Evolutionary conservation across 169 alveolate species (phyloP).

Genomic region (Plasmodium relictum): DNA sequence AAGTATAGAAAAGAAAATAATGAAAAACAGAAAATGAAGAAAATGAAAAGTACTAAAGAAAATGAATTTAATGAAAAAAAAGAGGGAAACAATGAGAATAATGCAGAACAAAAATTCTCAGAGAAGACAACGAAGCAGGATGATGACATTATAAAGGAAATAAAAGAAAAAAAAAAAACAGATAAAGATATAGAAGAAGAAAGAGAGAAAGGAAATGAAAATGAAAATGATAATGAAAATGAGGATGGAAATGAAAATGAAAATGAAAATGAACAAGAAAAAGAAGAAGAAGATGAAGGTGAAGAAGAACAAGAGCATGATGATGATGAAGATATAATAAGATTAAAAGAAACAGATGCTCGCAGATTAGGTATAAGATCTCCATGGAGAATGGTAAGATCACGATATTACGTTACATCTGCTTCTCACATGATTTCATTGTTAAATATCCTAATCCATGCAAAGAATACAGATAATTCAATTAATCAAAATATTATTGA

Average conservation of each 20-base stretch:
- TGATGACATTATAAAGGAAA: background rate
- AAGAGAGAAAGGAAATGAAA: background rate
- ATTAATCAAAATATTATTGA: slow-evolving; percentile 78
- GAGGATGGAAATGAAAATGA: slow-evolving; percentile 7
- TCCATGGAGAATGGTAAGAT: slow-evolving; percentile 91
- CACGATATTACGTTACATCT: slow-evolving; percentile 92
- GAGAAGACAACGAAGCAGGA: background rate
- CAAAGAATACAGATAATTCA: slow-evolving; percentile 79
- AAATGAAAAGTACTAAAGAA: slow-evolving; percentile 49
- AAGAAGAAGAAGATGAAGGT: slow-evolving; percentile 25
- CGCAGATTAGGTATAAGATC: slow-evolving; percentile 87
- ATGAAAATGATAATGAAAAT: background rate
- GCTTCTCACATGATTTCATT: slow-evolving; percentile 90
- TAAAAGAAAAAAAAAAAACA: background rate
- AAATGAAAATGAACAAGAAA: slow-evolving; percentile 3
- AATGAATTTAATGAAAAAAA: slow-evolving; percentile 27
- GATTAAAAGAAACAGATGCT: slow-evolving; percentile 90
- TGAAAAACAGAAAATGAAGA: slow-evolving; percentile 53
- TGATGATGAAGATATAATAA: slow-evolving; percentile 85
- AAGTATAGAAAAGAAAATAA: slow-evolving; percentile 70
- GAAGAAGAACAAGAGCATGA: slow-evolving; percentile 65
- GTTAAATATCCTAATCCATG: slow-evolving; percentile 83
- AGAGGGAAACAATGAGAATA: slow-evolving; percentile 3
- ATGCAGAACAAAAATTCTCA: background rate
- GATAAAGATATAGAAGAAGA: background rate